Evolutionary conservation across 306 rosid species (phyloP).

Genomic region (Citrullus amarus): DNA sequence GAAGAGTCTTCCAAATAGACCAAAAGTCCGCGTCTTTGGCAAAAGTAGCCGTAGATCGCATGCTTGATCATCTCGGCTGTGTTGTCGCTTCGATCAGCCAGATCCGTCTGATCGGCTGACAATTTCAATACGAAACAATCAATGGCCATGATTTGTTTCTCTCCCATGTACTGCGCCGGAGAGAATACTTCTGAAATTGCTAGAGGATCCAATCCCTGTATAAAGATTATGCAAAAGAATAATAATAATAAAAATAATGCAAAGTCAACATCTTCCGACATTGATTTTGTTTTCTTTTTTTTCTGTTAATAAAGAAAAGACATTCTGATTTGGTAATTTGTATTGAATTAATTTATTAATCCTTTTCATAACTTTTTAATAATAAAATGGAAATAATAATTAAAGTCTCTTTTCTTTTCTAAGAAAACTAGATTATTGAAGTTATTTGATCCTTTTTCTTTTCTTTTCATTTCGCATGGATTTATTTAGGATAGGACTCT

Average conservation of each 20-base stretch:
- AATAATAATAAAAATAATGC: too few species aligned
- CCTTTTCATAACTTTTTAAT: neutral
- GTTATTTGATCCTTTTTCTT: too few species aligned
- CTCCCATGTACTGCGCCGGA: slow-evolving; percentile 78
- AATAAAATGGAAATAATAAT: too few species aligned
- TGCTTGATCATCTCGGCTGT: slow-evolving; percentile 96
- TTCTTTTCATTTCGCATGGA: too few species aligned
- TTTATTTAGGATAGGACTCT: neutral
- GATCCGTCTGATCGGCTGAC: slow-evolving; percentile 62
- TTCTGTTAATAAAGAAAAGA: neutral
- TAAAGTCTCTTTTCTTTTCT: neutral
- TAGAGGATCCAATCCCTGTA: slow-evolving; percentile 83
- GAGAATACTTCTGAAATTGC: slow-evolving; percentile 65
- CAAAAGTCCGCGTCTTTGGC: slow-evolving; percentile 75
- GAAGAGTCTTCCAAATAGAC: slow-evolving; percentile 72
- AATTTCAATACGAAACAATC: slow-evolving; percentile 77
- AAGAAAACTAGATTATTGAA: too few species aligned
- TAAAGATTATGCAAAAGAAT: neutral
- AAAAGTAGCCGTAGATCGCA: slow-evolving; percentile 66
- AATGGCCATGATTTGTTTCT: slow-evolving; percentile 45
- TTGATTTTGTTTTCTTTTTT: neutral
- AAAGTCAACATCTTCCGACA: neutral
- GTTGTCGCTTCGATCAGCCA: slow-evolving; percentile 63
- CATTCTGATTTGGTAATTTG: neutral
- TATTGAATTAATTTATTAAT: neutral